Evolutionary conservation across 768 basidiomycete species (phyloP).

Genomic region (Infundibulicybe gibba): DNA sequence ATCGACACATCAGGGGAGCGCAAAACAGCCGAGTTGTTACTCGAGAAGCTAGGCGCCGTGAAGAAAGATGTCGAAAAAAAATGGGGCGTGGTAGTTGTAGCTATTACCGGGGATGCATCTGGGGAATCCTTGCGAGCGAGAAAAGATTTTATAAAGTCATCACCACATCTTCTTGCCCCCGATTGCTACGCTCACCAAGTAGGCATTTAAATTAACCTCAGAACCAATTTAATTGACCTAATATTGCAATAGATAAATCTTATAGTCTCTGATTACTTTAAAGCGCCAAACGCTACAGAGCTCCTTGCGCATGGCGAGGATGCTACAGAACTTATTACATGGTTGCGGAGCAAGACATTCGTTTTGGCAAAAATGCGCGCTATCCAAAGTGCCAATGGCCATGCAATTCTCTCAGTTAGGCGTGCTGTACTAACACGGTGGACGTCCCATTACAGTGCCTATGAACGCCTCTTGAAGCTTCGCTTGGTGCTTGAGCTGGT

Average conservation of each 20-base stretch:
- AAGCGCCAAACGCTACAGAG: background rate
- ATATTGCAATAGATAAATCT: too few species aligned
- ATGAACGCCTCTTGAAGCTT: slow-evolving; percentile 20
- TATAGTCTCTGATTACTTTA: too few species aligned
- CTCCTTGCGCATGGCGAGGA: background rate
- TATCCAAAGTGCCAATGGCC: slow-evolving; percentile 7
- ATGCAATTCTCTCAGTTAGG: slow-evolving; percentile 10
- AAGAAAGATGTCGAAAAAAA: slow-evolving; percentile 15
- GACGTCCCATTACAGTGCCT: slow-evolving; percentile 25
- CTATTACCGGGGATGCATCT: slow-evolving; percentile 27
- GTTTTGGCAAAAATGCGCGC: slow-evolving; percentile 13
- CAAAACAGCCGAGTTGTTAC: slow-evolving; percentile 26
- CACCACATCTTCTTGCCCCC: too few species aligned
- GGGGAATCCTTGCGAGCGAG: too few species aligned
- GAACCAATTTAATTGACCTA: too few species aligned
- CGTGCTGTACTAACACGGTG: slow-evolving; percentile 22
- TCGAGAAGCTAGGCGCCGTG: slow-evolving; percentile 13
- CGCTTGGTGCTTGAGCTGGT: slow-evolving; percentile 8
- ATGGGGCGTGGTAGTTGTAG: slow-evolving; percentile 23
- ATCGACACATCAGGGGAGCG: slow-evolving; percentile 24
- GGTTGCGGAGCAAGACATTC: slow-evolving; percentile 18
- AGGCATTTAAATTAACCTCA: too few species aligned
- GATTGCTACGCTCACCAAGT: too few species aligned
- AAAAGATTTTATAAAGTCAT: too few species aligned
- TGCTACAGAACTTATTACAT: slow-evolving; percentile 21